Evolutionary conservation across 2,329 filamentous ascomycete species (phyloP), one percentile per base, ranked within the genome.

Genomic region (Cadophora malorum): DNA sequence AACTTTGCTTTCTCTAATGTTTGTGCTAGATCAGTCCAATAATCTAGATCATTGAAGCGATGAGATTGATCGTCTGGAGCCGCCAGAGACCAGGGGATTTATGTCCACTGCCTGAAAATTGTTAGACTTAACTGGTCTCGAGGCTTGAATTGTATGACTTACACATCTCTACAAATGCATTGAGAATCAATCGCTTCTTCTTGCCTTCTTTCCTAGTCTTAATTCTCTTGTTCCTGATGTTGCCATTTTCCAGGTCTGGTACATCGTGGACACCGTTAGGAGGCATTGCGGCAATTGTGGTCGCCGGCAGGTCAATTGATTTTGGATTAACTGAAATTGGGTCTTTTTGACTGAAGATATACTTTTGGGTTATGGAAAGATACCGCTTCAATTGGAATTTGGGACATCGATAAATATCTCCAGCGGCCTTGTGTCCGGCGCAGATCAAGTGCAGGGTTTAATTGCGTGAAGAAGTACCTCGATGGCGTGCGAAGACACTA

Each of bases 1-100:
- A 90, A 88, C 58, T 88, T 87, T 45, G 84, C 87, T 0, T 81
- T 79, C 70, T 90, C 88, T 0, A 89, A 82, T 0, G 85, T 76
- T 67, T 88, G 82, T 0, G 88, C 88, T 0, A 90, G 77, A 61
- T 86, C 80, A 0, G 84, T 81, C 88, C 88, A 90, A 67, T 90
- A 86, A 4, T 84, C 78, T n/a, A 88, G 78, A 31, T 85, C 81
- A 67, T 86, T 87, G 77, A 91, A 91, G 16, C 84, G 80, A 72
- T 83, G 82, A 0, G 88, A 90, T 71, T 85, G 79, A 70, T 91
- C 88, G 16, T 88, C 82, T 1, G 88, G 89, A 72, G 88, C 35
- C 83, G 80, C 89, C 88, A 88, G 6, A 87, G 79, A 1, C 85
- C 85, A 3, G 85, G 85, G 1, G 81, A 83, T 28, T 68, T 62